Percentiles rank a stretch among this genome's conserved stretches.
phyloP scores from a whole-genome alignment of 352 stramenopile genomes.

The Pythium dissotocum region DNA sequence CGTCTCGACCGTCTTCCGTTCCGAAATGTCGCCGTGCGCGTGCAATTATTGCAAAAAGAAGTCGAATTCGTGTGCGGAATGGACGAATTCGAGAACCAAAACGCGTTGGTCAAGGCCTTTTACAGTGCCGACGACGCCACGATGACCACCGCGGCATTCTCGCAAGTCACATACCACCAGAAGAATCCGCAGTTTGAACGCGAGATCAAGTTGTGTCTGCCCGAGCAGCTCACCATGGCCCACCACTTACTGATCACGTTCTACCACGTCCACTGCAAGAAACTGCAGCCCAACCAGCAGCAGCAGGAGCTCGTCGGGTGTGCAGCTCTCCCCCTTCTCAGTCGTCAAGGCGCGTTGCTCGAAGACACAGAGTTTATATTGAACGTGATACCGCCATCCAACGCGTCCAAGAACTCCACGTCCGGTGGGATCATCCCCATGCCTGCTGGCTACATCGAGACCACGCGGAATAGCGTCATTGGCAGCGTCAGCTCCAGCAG shows the following conservation, averaged over 20 bases:
- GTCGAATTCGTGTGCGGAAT: conserved; percentile 45
- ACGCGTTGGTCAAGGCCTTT: conserved; percentile 38
- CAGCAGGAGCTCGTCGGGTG: conserved; percentile 71
- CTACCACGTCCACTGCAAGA: conserved; percentile 86
- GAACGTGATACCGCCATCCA: conserved; percentile 36
- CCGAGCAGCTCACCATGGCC: conserved; percentile 39
- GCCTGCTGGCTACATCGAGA: conserved; percentile 42
- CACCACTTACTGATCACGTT: conserved; percentile 78
- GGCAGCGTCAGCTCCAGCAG: not conserved
- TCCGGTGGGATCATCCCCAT: conserved; percentile 35
- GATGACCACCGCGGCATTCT: conserved; percentile 28
- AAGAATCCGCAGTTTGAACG: conserved; percentile 77
- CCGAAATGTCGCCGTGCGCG: conserved; percentile 65
- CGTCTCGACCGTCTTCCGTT: conserved; percentile 66
- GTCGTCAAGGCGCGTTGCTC: conserved; percentile 49
- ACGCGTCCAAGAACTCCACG: conserved; percentile 27
- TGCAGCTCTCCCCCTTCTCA: conserved; percentile 48
- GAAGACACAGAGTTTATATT: conserved; percentile 48
- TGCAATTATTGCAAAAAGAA: conserved; percentile 61
- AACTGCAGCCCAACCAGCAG: conserved; percentile 50
- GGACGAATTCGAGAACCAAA: conserved; percentile 32
- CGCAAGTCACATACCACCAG: conserved; percentile 77
- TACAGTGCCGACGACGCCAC: conserved; percentile 40
- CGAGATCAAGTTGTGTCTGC: conserved; percentile 74
- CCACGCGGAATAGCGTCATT: conserved; percentile 28